Evolutionary conservation across 2,329 filamentous ascomycete genomes (phyloP).

Genomic region (Zalaria sp.): DNA sequence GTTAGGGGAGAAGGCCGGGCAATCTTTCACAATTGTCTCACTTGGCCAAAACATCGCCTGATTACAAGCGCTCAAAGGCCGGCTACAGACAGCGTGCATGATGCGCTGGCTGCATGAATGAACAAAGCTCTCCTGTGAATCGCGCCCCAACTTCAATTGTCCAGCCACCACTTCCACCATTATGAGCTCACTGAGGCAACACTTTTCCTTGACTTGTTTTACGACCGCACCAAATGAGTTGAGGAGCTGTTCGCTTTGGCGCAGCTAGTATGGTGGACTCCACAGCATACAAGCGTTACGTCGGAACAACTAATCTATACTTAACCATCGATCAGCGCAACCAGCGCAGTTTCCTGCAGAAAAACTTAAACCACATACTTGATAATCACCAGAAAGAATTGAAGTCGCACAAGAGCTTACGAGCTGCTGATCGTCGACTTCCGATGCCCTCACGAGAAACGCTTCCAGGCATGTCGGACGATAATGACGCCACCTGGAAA

Average conservation of each 20-base stretch:
- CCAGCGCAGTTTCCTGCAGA: constrained; percentile 12
- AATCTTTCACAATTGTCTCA: too few species aligned
- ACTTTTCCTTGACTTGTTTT: too few species aligned
- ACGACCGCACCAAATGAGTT: background rate
- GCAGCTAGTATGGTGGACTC: background rate
- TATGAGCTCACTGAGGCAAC: background rate
- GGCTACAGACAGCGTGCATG: too few species aligned
- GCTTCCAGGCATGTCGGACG: constrained; percentile 1
- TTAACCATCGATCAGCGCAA: background rate
- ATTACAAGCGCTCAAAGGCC: too few species aligned
- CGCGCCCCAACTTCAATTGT: too few species aligned
- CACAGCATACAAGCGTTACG: too few species aligned
- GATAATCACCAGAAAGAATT: constrained; percentile 13
- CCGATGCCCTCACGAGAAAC: constrained; percentile 1
- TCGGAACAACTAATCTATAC: too few species aligned
- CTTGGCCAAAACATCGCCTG: too few species aligned
- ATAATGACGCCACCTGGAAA: constrained; percentile 12
- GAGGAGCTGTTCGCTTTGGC: background rate
- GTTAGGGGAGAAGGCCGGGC: too few species aligned
- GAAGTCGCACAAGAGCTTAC: background rate
- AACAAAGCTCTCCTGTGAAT: too few species aligned
- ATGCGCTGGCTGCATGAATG: too few species aligned
- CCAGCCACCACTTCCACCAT: background rate
- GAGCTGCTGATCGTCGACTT: background rate
- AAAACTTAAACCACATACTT: constrained; percentile 16